Base-by-base conservation (phyloP, 139 green algal genomes). In the Diplosphaera chodatii region DNA sequence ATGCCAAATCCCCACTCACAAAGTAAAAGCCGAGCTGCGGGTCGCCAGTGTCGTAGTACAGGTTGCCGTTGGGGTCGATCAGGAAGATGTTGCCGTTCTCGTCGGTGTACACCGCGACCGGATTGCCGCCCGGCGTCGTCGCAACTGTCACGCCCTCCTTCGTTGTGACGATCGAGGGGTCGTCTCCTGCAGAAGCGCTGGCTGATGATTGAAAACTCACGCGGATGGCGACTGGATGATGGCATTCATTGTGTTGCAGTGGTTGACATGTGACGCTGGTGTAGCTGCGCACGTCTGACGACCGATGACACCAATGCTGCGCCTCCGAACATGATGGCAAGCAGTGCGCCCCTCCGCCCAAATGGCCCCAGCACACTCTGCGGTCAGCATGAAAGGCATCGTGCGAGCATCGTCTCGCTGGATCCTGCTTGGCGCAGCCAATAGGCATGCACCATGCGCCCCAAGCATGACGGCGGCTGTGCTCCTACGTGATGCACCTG, bases 31-130 rank as follows among this genome's bases (percentile, higher is more conserved):
- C 82, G 18, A 74, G 41, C 3, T 40, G n/a, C 25, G 63, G 32
- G 64, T 83, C 74, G 18, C 78, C 76, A 0, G 80, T 78, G 63
- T 87, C 80, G 70, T 87, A 87, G 69, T 87, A 87, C 31, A 87
- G 69, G 71, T 84, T 84, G 71, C 82, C 82, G 1, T 71, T 72
- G 40, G 23, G 29, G 69, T 87, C 82, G 48, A 86, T 72, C 64
- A 87, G 71, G 63, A 77, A 84, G 29, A 78, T 30, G 13, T 79
- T 64, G 4, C 82, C 82, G 10, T 40, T 25, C 0, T 69, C 25
- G 30, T 87, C 82, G 69, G 64, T 13, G 0, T 55, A 71, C 21
- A 75, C 76, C 4, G 75, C 82, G 29, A 87, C 72, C 64, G 70
- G 40, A 72, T 83, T 83, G 59, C 82, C 82, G 28, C 74, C 77